These are phyloP conservation scores for Boletales sp. DNA, from an alignment of 768 basidiomycete genomes.

Conservation along the genomic window DNA sequence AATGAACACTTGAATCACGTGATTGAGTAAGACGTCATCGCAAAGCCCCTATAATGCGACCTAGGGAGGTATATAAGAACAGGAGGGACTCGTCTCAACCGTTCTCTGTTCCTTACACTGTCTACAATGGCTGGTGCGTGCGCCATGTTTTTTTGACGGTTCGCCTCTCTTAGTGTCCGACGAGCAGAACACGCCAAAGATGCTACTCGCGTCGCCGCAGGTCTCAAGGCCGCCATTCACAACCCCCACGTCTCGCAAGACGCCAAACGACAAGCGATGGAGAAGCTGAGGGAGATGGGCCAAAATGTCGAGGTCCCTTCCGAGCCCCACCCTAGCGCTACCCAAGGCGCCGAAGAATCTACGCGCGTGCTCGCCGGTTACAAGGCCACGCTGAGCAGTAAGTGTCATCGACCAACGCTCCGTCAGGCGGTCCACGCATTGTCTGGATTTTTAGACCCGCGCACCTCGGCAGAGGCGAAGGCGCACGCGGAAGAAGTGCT, in stretches of 20 bases:
- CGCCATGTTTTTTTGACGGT: background rate
- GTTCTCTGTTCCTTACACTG: background rate
- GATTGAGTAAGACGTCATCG: slow-evolving; percentile 14
- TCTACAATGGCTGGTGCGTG: slow-evolving; percentile 14
- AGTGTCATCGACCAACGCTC: background rate
- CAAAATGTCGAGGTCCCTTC: slow-evolving; percentile 8
- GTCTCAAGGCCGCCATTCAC: slow-evolving; percentile 54
- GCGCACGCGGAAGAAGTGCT: slow-evolving; percentile 52
- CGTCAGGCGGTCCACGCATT: background rate
- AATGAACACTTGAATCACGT: slow-evolving; percentile 12
- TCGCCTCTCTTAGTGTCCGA: background rate
- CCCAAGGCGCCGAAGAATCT: slow-evolving; percentile 1
- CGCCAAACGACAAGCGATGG: slow-evolving; percentile 47
- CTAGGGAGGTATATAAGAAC: background rate
- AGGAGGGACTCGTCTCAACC: background rate
- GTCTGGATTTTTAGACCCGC: slow-evolving; percentile 32
- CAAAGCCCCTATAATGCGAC: slow-evolving; percentile 11
- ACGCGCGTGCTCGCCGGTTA: slow-evolving; percentile 41
- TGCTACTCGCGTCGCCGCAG: slow-evolving; percentile 47
- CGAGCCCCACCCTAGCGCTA: background rate
- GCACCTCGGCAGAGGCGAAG: slow-evolving; percentile 49
- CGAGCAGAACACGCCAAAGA: slow-evolving; percentile 35
- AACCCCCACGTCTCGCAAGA: slow-evolving; percentile 56
- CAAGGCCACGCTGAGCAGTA: slow-evolving; percentile 48
- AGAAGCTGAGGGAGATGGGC: slow-evolving; percentile 43